Evolutionary conservation across 2,329 filamentous ascomycete species (phyloP).

Genomic region (Alternaria rosae): DNA sequence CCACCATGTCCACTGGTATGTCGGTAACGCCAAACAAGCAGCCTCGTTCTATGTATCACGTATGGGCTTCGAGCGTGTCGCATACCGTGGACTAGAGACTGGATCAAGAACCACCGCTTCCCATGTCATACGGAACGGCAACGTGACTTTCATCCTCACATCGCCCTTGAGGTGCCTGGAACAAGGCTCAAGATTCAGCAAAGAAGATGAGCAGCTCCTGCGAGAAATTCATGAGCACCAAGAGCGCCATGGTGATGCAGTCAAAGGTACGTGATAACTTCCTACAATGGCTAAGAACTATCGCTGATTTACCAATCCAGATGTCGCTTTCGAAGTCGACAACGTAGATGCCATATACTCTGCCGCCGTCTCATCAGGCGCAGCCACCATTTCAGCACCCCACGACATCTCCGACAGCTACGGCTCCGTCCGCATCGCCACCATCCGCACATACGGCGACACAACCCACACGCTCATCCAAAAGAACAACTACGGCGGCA

Average conservation of each 20-base stretch:
- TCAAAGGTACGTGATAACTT: conserved; percentile 63
- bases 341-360: conserved; percentile 81
- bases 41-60: conserved; percentile 86
- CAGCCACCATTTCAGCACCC: conserved; percentile 69
- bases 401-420: conserved; percentile 61
- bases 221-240: conserved; percentile 82
- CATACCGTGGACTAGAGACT: conserved; percentile 88
- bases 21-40: conserved; percentile 95
- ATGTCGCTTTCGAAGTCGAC: conserved; percentile 95
- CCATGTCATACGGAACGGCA: conserved; percentile 80
- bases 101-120: conserved; percentile 81
- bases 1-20: conserved; percentile 94
- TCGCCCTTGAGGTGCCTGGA: conserved; percentile 71
- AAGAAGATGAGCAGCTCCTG: conserved; percentile 70
- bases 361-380: conserved; percentile 72
- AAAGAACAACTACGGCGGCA: conserved; percentile 71
- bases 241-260: conserved; percentile 87
- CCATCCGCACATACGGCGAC: conserved; percentile 91
- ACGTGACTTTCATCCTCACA: conserved; percentile 82
- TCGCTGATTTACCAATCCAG: conserved; percentile 48
- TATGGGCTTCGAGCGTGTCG: conserved; percentile 83
- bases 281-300: neutral
- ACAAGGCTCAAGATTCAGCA: conserved; percentile 38
- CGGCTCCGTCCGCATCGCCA: conserved; percentile 75
- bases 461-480: conserved; percentile 93